Evolutionary conservation across 31 red algal species (phyloP), one percentile per base, ranked within the genome.

Genomic region (Odonthalia washingtoniensis): DNA sequence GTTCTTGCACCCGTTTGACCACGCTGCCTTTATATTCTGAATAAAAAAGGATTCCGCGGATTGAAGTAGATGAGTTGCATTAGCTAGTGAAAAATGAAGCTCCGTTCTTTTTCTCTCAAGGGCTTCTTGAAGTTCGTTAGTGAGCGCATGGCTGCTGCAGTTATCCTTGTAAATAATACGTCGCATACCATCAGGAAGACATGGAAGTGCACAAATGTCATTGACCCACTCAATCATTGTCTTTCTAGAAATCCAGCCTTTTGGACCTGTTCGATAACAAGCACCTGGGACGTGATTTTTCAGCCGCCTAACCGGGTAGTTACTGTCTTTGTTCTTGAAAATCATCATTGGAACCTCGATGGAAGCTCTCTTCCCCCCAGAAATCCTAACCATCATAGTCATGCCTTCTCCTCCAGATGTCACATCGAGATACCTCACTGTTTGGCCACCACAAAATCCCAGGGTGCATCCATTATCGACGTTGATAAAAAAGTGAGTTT

Each of bases 11-110:
- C 35, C 17, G 1, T 30, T 42, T 4, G 66, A 45, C 80, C 70
- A 91, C 16, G 66, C 65, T 28, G 2, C 41, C 1, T 83, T 91
- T 28, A 83, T 41, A 27, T 66, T 84, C 34, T 78, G 57, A 77
- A 91, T 91, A 34, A 83, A 44, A 78, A 91, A 91, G 36, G 65
- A 74, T 27, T 91, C 80, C n/a, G 46, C 67, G 1, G 80, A 70
- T 53, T 91, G 88, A 6, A 69, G 36, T 17, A 91, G 37, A 68
- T 91, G 32, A 0, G 70, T 91, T 37, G 64, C 70, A 64, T 84
- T 84, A 3, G 5, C 39, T 12, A 78, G 73, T 34, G 35, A 45
- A 45, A 44, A 36, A 14, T 37, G 14, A 39, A 77, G 73, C 43
- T 77, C 73, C 12, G 38, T 77, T 9, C 43, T 77, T 24, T n/a